Evolutionary conservation across 805 yeast species (phyloP), one percentile per base, ranked within the genome.

Genomic region (Monosporozyma aerobia): DNA sequence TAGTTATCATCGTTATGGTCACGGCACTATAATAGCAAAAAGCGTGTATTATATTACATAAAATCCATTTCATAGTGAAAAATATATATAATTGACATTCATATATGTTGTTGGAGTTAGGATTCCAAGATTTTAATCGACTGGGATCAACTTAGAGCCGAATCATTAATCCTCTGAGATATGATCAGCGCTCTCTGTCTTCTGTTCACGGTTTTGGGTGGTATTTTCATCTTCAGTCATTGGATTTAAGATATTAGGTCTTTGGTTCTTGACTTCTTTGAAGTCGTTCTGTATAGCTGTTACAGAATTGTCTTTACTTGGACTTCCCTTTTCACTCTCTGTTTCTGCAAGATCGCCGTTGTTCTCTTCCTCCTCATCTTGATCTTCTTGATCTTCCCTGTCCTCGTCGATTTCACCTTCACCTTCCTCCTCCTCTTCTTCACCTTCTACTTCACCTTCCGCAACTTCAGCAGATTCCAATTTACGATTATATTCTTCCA

Each of bases 401-500:
- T 19, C 52, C 13, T 48, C 55, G 25, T 48, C 44, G 4, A 39
- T 55, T 23, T 19, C 30, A 10, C n/a, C 30, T 43, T 43, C 45
- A 14, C 52, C 57, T 6, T 41, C 52, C 25, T 53, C 57, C 30
- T 55, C 57, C 13, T 52, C 60, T 19, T 49, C 53, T 5, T 19
- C 48, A 11, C 16, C 48, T 9, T 41, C 50, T 7, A 23, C 51
- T 11, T n/a, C 48, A 2, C 16, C 44, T n/a, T n/a, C 48, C 14
- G 19, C 44, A 9, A 11, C 44, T 23, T 29, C 47, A 13, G 19
- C 44, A 35, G 44, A 22, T 10, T 30, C 52, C 19, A 22, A 47
- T n/a, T 49, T 50, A 22, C 47, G 50, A 32, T 51, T 57, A 58
- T 81, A 82, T 8, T 68, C 79, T 50, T 73, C 78, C 83, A 88